These are phyloP conservation scores for Mortierella sp. DNA, from an alignment of 371 early-diverging fungal species.

Conservation along the genomic window DNA sequence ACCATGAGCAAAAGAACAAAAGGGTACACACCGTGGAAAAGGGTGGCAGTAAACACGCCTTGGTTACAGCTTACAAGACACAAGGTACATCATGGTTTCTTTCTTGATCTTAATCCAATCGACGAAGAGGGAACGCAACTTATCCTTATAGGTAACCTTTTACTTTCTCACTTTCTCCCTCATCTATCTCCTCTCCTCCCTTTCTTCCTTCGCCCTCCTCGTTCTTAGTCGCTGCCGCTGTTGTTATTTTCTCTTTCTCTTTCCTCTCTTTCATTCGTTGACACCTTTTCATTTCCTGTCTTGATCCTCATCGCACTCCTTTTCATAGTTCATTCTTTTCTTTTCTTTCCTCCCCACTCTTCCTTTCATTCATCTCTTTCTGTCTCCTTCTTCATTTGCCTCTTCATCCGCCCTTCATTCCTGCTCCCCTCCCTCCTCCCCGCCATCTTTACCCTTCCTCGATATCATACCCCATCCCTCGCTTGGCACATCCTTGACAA, in stretches of 20 bases:
- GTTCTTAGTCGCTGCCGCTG: too few relatives aligned
- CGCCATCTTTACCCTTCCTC: too few relatives aligned
- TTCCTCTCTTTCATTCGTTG: not conserved
- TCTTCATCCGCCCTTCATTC: not conserved
- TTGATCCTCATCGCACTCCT: not conserved
- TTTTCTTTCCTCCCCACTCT: not conserved
- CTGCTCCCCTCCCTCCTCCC: not conserved
- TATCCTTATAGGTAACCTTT: not conserved
- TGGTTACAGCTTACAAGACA: not conserved
- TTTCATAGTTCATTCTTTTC: not conserved
- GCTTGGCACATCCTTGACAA: not conserved
- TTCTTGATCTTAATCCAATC: not conserved
- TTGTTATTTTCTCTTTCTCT: not conserved
- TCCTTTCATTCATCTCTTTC: not conserved
- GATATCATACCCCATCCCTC: not conserved
- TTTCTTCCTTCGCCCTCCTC: not conserved
- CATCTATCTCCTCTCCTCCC: not conserved
- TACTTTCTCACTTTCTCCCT: not conserved
- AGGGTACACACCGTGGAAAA: not conserved
- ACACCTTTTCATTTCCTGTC: not conserved
- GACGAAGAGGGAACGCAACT: not conserved
- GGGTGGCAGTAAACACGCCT: not conserved
- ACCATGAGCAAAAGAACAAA: not conserved
- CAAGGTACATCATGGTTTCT: not conserved
- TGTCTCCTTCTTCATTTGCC: not conserved